A percentile compares a stretch with the other conserved stretches of the same genome.
These are phyloP conservation scores for Alloteropsis semialata DNA, from an alignment of 176 grass and related monocot species.

Conservation along the genomic window DNA sequence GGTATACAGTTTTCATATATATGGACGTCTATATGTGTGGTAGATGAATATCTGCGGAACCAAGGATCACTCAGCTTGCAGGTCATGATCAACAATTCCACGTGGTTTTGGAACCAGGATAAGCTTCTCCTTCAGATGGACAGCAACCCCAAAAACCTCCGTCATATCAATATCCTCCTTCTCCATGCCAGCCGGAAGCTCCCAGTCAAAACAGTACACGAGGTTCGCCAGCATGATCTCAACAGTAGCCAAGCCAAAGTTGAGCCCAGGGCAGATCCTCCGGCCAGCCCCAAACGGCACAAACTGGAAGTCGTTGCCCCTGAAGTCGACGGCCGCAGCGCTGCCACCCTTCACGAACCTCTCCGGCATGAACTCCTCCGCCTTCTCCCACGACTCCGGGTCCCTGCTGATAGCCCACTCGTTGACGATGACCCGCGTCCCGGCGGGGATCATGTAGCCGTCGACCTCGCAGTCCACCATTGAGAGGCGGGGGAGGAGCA, in stretches of 20 bases:
- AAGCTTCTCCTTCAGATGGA: slow-evolving; percentile 27
- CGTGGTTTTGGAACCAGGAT: slow-evolving; percentile 10
- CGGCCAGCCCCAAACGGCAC: slow-evolving; percentile 5
- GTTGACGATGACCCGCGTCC: slow-evolving; percentile 34
- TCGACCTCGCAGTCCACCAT: slow-evolving; percentile 21
- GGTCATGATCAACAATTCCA: background rate
- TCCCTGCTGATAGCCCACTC: slow-evolving; percentile 15
- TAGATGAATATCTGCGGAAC: background rate
- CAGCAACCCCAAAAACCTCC: slow-evolving; percentile 25
- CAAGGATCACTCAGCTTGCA: background rate
- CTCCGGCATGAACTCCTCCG: slow-evolving; percentile 20
- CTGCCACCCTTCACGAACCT: slow-evolving; percentile 20
- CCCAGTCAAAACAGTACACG: slow-evolving; percentile 40
- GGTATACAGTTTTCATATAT: background rate
- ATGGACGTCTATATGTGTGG: background rate
- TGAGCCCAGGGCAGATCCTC: slow-evolving; percentile 40
- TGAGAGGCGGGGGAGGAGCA: slow-evolving; percentile 7
- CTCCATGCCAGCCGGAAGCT: slow-evolving; percentile 16
- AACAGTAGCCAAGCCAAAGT: slow-evolving; percentile 39
- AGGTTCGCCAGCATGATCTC: slow-evolving; percentile 43
- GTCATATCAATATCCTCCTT: background rate
- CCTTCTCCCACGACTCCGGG: background rate
- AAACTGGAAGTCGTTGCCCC: slow-evolving; percentile 3
- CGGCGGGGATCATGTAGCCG: slow-evolving; percentile 25
- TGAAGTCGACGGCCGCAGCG: background rate